Percentiles rank a stretch among this genome's conserved stretches.
Conservation (phyloP, 345 rosid species). For the Euphorbia lathyris region DNA sequence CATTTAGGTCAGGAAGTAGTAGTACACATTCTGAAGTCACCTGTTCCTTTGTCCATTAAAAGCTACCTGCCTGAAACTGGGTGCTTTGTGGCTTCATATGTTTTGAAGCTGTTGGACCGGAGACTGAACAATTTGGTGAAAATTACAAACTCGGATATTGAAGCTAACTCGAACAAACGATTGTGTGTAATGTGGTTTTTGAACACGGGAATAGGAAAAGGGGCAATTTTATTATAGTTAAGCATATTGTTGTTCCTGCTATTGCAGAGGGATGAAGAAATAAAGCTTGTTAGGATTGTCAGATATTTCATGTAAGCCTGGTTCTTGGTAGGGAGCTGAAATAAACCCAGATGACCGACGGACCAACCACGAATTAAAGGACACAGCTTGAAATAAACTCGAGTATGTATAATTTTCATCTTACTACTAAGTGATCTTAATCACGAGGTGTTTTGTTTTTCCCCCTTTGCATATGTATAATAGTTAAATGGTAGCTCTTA, state of each 20-base stretch:
- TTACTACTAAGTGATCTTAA: too few species aligned
- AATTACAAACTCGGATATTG: background rate
- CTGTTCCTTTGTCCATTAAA: background rate
- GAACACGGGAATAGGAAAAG: background rate
- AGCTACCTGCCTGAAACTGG: background rate
- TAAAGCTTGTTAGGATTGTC: background rate
- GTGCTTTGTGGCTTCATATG: background rate
- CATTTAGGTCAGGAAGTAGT: background rate
- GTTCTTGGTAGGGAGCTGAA: background rate
- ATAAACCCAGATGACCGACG: background rate
- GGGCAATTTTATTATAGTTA: background rate
- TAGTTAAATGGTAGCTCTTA: too few species aligned
- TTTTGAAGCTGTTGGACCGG: background rate
- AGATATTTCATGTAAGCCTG: background rate
- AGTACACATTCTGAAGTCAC: background rate
- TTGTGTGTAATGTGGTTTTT: background rate
- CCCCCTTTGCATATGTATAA: too few species aligned
- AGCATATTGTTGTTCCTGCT: background rate
- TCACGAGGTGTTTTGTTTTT: too few species aligned
- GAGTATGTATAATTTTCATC: too few species aligned
- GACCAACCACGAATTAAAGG: too few species aligned
- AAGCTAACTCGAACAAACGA: background rate
- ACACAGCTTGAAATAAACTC: too few species aligned
- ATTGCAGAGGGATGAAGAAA: background rate
- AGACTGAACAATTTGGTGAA: background rate